Percentiles rank a stretch among this genome's conserved stretches.
These are phyloP conservation scores for Monoraphidium neglectum DNA, from an alignment of 139 green algal species.

Conservation along the genomic window DNA sequence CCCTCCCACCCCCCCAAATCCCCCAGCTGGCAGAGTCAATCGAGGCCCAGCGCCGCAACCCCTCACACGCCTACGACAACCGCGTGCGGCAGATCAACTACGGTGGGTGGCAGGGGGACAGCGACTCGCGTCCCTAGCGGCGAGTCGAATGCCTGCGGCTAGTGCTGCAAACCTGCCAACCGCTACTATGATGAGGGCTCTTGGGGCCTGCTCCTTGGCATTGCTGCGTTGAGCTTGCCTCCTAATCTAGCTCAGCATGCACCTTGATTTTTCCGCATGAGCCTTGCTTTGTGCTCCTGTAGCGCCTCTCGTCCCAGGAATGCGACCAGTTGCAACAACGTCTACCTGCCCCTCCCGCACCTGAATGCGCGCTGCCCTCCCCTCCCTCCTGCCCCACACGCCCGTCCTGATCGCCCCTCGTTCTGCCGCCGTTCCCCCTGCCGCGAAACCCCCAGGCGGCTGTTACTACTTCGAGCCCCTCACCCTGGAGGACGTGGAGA, in stretches of 20 bases:
- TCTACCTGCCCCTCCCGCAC: too few relatives aligned
- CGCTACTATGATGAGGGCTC: too few relatives aligned
- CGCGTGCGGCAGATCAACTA: slow-evolving; percentile 74
- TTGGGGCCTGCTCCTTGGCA: too few relatives aligned
- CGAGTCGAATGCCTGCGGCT: too few relatives aligned
- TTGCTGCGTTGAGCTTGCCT: too few relatives aligned
- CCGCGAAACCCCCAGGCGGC: not conserved
- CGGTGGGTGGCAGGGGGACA: slow-evolving; percentile 18
- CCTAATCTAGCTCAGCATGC: too few relatives aligned
- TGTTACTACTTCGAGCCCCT: slow-evolving; percentile 77
- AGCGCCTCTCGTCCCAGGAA: too few relatives aligned
- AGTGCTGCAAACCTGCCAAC: too few relatives aligned
- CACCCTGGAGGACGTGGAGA: slow-evolving; percentile 56
- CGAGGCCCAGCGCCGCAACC: slow-evolving; percentile 64
- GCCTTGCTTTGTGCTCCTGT: too few relatives aligned
- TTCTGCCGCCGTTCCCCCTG: not conserved
- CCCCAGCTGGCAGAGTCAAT: slow-evolving; percentile 50
- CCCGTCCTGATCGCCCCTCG: not conserved
- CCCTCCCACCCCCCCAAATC: not conserved
- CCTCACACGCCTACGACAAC: slow-evolving; percentile 54
- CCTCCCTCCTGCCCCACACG: not conserved
- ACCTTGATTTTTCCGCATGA: too few relatives aligned
- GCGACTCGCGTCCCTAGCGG: too few relatives aligned
- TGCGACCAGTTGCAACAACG: too few relatives aligned
- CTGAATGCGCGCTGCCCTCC: not conserved